Base-by-base conservation (phyloP, 1,284 basidiomycete genomes). In the Ceratorhiza oryzae-sativae region DNA sequence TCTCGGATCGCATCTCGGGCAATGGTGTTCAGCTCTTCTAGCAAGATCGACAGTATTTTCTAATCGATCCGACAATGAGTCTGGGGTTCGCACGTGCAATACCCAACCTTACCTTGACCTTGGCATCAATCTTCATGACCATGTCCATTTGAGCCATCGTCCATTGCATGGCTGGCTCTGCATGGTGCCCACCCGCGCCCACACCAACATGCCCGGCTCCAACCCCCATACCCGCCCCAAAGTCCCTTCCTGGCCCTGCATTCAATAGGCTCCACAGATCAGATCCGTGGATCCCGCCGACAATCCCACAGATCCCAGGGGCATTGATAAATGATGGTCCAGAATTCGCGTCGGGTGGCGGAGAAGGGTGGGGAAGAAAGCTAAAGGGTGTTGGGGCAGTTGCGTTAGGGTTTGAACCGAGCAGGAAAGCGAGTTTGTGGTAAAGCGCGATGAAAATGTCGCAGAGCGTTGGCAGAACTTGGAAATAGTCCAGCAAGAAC, bases 381-480 rank as follows among this genome's bases (percentile, higher is more conserved):
- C 53, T 25, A 48, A 70, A 70, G 20, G 65, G 65, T 9, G 65
- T 42, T 10, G 53, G 30, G 23, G 53, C 39, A 18, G 53, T 70
- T 30, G 65, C 41, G 25, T 58, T 70, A n/a, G 65, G 65, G 20
- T 70, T 70, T 46, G 65, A 46, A 10, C 65, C 65, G 23, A 70
- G 65, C 13, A 70, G 65, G 18, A 58, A 53, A 15, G 65, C 65
- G 55, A 95, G 89, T 80, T 92, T 93, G 80, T 91, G 89, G 83
- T 95, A 95, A 27, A 92, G 87, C 78, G 94, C 92, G 13, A 91
- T 91, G 46, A 95, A 85, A 53, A 95, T 90, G 77, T 95, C 93
- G 71, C 94, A 88, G 36, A 94, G 86, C 41, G 93, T 92, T 60
- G 93, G 86, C 34, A 94, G 86, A 5, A 91, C 92, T 81, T 95